Conservation (phyloP, 2,329 filamentous ascomycete species). For the Cercospora sp. region DNA sequence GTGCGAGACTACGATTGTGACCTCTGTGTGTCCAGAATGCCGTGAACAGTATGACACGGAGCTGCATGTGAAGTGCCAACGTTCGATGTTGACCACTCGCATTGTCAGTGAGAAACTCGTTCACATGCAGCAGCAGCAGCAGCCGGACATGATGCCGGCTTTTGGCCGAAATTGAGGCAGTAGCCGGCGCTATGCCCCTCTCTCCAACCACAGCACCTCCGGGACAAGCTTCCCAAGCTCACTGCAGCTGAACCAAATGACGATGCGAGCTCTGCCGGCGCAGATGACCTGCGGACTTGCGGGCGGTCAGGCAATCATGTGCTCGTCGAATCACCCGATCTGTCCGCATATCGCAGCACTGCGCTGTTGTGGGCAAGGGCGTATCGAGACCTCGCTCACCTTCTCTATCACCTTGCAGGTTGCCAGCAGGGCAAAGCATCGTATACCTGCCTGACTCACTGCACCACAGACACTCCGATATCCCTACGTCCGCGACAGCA, state of each 20-base stretch:
- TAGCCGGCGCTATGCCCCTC: not conserved
- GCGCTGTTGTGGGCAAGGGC: not conserved
- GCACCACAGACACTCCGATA: not conserved
- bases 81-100: not conserved
- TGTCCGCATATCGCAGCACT: not conserved
- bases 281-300: not conserved
- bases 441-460: not conserved
- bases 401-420: not conserved
- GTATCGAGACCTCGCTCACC: not conserved
- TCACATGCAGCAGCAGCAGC: not conserved
- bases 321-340: not conserved
- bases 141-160: not conserved
- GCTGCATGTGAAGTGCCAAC: too few species aligned
- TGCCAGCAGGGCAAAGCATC: not conserved
- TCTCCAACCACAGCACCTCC: not conserved
- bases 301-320: slow-evolving; percentile 1
- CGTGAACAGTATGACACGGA: too few species aligned
- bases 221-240: slow-evolving; percentile 6
- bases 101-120: not conserved
- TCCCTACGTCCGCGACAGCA: not conserved
- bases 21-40: too few species aligned
- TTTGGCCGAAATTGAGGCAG: not conserved
- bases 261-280: not conserved
- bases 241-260: not conserved
- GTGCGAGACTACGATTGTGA: too few species aligned